Evolutionary conservation across 1,284 basidiomycete species (phyloP).

Genomic region (Hemileia vastatrix): DNA sequence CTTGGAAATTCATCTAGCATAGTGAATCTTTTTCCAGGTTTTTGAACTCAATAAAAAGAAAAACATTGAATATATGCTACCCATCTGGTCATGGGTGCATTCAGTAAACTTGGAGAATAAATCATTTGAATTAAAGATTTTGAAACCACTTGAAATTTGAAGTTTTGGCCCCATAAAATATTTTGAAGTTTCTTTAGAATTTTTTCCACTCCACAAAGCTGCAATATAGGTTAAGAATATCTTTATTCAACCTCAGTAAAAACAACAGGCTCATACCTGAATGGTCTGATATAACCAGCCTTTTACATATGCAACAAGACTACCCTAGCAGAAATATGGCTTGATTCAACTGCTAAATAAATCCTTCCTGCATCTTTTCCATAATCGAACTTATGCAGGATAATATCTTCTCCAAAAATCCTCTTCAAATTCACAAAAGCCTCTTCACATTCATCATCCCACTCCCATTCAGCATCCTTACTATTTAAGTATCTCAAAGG

Average conservation of each 20-base stretch:
- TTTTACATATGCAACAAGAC: neutral
- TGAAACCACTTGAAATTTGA: neutral
- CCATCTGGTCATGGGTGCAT: too few species aligned
- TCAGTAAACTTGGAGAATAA: neutral
- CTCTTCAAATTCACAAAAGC: neutral
- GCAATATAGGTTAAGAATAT: neutral
- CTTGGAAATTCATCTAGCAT: too few species aligned
- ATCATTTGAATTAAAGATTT: neutral
- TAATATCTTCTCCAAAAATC: neutral
- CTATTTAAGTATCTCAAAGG: neutral
- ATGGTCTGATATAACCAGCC: neutral
- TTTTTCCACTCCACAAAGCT: neutral
- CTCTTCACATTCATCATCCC: neutral
- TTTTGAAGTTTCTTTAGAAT: conserved; percentile 1
- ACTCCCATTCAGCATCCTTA: neutral
- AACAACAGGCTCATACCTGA: neutral
- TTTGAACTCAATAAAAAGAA: too few species aligned
- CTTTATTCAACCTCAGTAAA: neutral
- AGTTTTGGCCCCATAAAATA: neutral
- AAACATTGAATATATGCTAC: too few species aligned
- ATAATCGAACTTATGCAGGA: neutral
- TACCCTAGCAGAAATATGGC: neutral
- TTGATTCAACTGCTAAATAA: conserved; percentile 4
- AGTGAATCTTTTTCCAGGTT: too few species aligned
- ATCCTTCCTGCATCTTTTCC: neutral